A percentile compares a stretch with the other conserved stretches of the same genome.
These are phyloP conservation scores for Xerocomus potaroensis DNA, from an alignment of 768 basidiomycete genomes.

Conservation along the genomic window DNA sequence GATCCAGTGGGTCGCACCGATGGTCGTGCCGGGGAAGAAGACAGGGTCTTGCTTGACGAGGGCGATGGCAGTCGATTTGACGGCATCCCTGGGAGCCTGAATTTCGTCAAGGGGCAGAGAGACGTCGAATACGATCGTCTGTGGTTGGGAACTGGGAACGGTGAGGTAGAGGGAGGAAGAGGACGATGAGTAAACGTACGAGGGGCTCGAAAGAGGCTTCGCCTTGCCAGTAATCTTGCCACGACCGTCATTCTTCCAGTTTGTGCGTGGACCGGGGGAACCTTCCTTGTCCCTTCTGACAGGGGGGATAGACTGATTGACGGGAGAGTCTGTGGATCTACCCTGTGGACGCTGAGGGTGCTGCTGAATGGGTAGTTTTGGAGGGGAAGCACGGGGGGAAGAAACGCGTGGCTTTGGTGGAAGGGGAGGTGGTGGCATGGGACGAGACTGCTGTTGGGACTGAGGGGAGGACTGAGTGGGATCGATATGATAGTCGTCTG, in stretches of 20 bases:
- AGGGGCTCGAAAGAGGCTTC: conserved; percentile 54
- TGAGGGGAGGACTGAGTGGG: conserved; percentile 17
- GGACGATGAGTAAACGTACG: conserved; percentile 34
- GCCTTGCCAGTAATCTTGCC: conserved; percentile 37
- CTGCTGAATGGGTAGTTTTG: conserved; percentile 52
- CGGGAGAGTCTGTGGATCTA: conserved; percentile 49
- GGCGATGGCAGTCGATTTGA: conserved; percentile 88
- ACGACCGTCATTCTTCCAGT: conserved; percentile 33
- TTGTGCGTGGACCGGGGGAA: conserved; percentile 59
- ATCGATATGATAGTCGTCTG: conserved; percentile 47
- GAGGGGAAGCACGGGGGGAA: conserved; percentile 64
- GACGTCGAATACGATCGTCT: conserved; percentile 73
- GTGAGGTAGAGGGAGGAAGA: no score
- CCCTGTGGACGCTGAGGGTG: conserved; percentile 40
- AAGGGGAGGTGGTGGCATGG: conserved; percentile 51
- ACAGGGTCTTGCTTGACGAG: conserved; percentile 81
- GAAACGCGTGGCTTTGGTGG: conserved; percentile 53
- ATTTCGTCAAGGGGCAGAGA: conserved; percentile 68
- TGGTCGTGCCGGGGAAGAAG: conserved; percentile 82
- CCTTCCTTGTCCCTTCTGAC: conserved; percentile 62
- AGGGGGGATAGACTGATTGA: conserved; percentile 38
- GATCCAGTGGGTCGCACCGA: conserved; percentile 89
- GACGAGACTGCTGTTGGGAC: conserved; percentile 32
- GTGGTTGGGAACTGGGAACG: conserved; percentile 49
- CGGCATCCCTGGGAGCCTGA: conserved; percentile 68